Evolutionary conservation across 202 grass and related monocot species (phyloP), one percentile per base, ranked within the genome.

Genomic region (Carex arenaria): DNA sequence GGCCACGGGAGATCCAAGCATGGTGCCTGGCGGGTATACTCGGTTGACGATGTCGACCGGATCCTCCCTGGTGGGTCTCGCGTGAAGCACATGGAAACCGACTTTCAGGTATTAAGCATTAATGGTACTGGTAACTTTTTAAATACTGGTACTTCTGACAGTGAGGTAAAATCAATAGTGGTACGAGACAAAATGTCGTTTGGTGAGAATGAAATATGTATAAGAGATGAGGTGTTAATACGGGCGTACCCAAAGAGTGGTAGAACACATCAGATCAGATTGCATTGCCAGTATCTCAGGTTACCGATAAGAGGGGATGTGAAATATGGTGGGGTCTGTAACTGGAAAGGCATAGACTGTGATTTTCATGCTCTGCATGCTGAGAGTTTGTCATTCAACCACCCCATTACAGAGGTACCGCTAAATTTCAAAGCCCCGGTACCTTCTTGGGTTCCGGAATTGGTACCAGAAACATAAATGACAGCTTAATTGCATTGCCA

Each of bases 221-320:
- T 70, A 55, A 83, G 51, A 36, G 51, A 62, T 70, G 75, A 83
- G 68, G 73, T 98, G 82, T 88, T 98, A 47, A 75, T 98, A 52
- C 92, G 95, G 88, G 93, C 91, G 1, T 98, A 90, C 84, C 95
- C 93, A 40, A 88, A 90, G 72, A 98, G 93, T 80, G 95, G 95
- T 14, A 79, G 93, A 26, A 98, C 95, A 3, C 93, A 98, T 86
- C 93, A 98, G 80, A 98, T 98, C 88, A 91, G 89, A 40, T 72
- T 95, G 20, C 95, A 98, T 51, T 95, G 95, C 42, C 91, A 98
- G 78, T 88, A 93, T 86, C 83, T 98, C 34, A 85, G 95, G n/a
- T 64, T 98, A 66, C 80, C 93, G 0, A 95, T 95, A 63, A 92
- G 76, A 90, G 95, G 95, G 7, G 95, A 98, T 86, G 95, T 90